Evolutionary conservation across 2,329 filamentous ascomycete species (phyloP).

Genomic region (Parasarocladium wereldwijsianum): DNA sequence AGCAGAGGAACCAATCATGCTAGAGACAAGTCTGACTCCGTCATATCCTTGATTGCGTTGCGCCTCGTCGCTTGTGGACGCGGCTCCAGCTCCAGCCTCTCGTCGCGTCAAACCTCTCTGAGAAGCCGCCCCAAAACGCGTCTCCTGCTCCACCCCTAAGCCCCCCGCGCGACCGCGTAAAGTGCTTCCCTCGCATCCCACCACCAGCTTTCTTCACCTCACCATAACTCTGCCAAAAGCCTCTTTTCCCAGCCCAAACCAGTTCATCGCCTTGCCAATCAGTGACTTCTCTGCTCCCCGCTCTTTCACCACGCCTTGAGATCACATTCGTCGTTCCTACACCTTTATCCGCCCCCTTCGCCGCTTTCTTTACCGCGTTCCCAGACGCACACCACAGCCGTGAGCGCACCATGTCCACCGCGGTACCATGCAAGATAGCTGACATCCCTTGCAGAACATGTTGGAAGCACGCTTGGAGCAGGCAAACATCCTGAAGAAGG

Average conservation of each 20-base stretch:
- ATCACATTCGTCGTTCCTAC: not conserved
- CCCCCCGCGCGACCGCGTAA: constrained; percentile 17
- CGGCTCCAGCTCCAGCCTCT: no score
- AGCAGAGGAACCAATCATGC: no score
- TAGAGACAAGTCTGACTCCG: no score
- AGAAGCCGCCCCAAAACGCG: constrained; percentile 19
- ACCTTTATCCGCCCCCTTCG: constrained; percentile 4
- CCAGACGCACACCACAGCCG: constrained; percentile 3
- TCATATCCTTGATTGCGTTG: no score
- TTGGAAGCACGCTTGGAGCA: constrained; percentile 96
- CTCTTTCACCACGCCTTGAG: not conserved
- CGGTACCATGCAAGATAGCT: not conserved
- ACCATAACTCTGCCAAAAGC: constrained; percentile 4
- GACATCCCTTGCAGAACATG: constrained; percentile 35
- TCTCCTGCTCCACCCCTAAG: constrained; percentile 12
- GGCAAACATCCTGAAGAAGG: constrained; percentile 90
- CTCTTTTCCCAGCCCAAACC: constrained; percentile 1
- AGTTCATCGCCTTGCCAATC: constrained; percentile 1
- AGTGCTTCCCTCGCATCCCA: constrained; percentile 14
- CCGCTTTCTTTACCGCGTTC: not conserved
- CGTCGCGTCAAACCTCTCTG: no score
- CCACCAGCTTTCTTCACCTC: constrained; percentile 7
- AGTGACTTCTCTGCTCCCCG: not conserved
- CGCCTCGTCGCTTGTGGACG: no score
- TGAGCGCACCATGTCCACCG: not conserved